These are phyloP conservation scores for Clitocybe nebularis DNA, from an alignment of 1,284 basidiomycete species.

Conservation along the genomic window DNA sequence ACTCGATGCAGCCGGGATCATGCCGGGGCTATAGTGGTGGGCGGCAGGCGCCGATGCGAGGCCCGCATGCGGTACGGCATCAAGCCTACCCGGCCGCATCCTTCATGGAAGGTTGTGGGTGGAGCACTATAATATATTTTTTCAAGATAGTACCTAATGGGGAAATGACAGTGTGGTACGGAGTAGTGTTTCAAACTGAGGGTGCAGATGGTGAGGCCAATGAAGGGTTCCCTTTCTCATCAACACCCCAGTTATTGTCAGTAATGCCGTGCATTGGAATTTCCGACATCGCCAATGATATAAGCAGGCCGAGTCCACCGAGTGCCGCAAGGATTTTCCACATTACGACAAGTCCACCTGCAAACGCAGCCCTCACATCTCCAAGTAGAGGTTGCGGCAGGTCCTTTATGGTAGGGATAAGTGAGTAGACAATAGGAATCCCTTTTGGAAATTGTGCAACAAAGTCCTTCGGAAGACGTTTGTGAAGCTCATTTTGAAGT, in stretches of 20 bases:
- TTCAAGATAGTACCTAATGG: too few species aligned
- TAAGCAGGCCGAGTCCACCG: slow-evolving; percentile 8
- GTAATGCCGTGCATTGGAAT: neutral
- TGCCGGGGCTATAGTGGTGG: too few species aligned
- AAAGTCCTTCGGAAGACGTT: slow-evolving; percentile 30
- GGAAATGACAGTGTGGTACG: too few species aligned
- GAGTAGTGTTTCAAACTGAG: too few species aligned
- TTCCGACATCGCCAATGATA: neutral
- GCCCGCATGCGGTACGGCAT: too few species aligned
- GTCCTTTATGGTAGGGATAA: slow-evolving; percentile 6
- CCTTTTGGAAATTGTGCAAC: slow-evolving; percentile 11
- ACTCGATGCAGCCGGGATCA: too few species aligned
- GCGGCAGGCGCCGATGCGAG: too few species aligned
- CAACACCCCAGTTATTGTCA: neutral
- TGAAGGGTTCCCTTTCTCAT: neutral
- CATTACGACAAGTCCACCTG: slow-evolving; percentile 8
- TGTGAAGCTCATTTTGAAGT: slow-evolving; percentile 35
- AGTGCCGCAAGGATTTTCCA: slow-evolving; percentile 4
- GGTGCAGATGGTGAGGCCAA: too few species aligned
- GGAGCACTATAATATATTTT: too few species aligned
- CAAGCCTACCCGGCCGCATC: too few species aligned
- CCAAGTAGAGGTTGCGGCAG: slow-evolving; percentile 7
- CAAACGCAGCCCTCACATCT: slow-evolving; percentile 11
- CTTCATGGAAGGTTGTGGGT: too few species aligned
- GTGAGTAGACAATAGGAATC: slow-evolving; percentile 6